Evolutionary conservation across 208 protist species (phyloP).

Genomic region (Acanthamoeba lenticulata): DNA sequence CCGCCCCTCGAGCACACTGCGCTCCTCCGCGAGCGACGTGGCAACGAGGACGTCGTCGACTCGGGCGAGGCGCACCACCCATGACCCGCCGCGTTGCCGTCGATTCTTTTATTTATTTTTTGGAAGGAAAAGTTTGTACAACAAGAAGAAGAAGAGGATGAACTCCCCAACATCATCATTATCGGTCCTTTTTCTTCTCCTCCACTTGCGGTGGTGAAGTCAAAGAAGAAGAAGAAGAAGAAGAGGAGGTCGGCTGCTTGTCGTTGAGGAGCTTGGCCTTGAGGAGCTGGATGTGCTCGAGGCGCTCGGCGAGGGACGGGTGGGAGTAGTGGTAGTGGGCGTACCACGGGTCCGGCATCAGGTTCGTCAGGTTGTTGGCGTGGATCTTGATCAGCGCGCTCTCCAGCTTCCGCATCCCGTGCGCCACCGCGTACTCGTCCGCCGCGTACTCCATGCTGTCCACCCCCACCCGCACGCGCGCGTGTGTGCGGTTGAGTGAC

Average conservation of each 20-base stretch:
- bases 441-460: slow-evolving; percentile 74
- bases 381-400: slow-evolving; percentile 73
- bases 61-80: background rate
- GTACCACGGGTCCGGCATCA: slow-evolving; percentile 76
- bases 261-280: no score
- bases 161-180: no score
- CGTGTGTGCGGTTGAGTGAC: background rate
- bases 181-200: no score
- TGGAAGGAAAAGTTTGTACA: background rate
- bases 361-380: slow-evolving; percentile 67
- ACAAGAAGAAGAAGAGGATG: no score
- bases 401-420: slow-evolving; percentile 70
- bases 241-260: background rate
- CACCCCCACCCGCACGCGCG: background rate
- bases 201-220: background rate
- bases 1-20: background rate
- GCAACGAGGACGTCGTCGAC: background rate
- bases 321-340: slow-evolving; percentile 79
- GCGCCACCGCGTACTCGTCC: slow-evolving; percentile 67
- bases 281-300: slow-evolving; percentile 37
- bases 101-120: background rate
- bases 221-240: background rate
- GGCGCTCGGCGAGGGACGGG: slow-evolving; percentile 70
- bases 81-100: background rate
- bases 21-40: background rate